Evolutionary conservation across 306 rosid species (phyloP).

Genomic region (Lupinus albus): DNA sequence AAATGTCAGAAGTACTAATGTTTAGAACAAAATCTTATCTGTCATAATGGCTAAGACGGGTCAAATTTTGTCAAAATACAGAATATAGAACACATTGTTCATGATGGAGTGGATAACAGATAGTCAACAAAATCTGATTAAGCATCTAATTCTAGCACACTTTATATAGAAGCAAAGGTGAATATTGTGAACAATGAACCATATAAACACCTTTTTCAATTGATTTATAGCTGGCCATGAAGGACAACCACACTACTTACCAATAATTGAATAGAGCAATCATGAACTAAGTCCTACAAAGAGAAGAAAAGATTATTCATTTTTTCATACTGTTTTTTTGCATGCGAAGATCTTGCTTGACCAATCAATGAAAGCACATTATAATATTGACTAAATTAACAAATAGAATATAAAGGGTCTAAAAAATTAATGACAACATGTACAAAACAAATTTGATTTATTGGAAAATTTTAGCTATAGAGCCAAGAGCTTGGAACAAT

Average conservation of each 20-base stretch:
- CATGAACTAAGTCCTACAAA: slow-evolving; percentile 34
- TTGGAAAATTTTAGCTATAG: slow-evolving; percentile 13
- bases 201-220: slow-evolving; percentile 20
- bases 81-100: slow-evolving; percentile 36
- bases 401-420: slow-evolving; percentile 8
- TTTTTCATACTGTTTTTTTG: slow-evolving; percentile 22
- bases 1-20: background rate
- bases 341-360: slow-evolving; percentile 28
- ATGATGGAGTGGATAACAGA: slow-evolving; percentile 41
- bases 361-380: slow-evolving; percentile 28
- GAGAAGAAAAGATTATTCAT: background rate
- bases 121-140: slow-evolving; percentile 40
- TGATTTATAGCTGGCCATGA: slow-evolving; percentile 41
- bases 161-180: slow-evolving; percentile 36
- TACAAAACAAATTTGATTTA: slow-evolving; percentile 21
- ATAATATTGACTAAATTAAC: slow-evolving; percentile 37
- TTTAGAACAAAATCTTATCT: slow-evolving; percentile 32
- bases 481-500: slow-evolving; percentile 33
- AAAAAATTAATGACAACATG: slow-evolving; percentile 12
- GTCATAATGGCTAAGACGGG: slow-evolving; percentile 39
- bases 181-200: slow-evolving; percentile 39
- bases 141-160: slow-evolving; percentile 42
- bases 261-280: slow-evolving; percentile 44
- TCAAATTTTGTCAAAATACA: slow-evolving; percentile 35
- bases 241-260: slow-evolving; percentile 39